Percentiles rank a stretch among this genome's conserved stretches.
These are phyloP conservation scores for Quercus phellos DNA, from an alignment of 331 rosid genomes.

Conservation along the genomic window DNA sequence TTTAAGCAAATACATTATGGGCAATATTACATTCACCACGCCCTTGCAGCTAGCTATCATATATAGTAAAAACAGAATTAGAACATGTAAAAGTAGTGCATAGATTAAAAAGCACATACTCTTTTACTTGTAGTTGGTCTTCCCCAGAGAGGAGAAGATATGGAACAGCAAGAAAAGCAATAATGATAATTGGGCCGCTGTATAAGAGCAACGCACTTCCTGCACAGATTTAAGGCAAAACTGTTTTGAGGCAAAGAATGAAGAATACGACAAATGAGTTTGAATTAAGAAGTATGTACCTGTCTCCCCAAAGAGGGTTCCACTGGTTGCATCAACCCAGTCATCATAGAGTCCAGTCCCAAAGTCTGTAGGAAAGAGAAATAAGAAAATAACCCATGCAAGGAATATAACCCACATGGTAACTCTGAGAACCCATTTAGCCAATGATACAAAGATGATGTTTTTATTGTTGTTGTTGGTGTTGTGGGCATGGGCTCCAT, in stretches of 20 bases:
- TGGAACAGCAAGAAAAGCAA: conserved; percentile 58
- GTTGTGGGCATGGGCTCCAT: background rate
- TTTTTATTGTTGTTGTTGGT: background rate
- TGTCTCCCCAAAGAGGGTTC: conserved; percentile 46
- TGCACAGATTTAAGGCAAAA: conserved; percentile 19
- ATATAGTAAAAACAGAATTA: background rate
- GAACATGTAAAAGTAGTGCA: background rate
- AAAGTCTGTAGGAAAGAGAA: conserved; percentile 47
- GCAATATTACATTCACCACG: too few species aligned
- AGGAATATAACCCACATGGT: conserved; percentile 44
- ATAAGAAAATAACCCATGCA: conserved; percentile 49
- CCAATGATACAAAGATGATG: conserved; percentile 24
- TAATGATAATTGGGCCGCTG: conserved; percentile 54
- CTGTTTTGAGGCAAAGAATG: background rate
- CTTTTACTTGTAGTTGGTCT: conserved; percentile 27
- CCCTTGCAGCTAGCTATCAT: background rate
- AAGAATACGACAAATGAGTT: background rate
- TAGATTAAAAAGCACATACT: conserved; percentile 34
- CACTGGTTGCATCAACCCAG: conserved; percentile 27
- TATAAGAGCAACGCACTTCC: conserved; percentile 57
- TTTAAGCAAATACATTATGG: background rate
- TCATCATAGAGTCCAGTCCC: conserved; percentile 14
- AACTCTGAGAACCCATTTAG: conserved; percentile 45
- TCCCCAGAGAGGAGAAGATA: conserved; percentile 51
- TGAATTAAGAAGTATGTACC: conserved; percentile 25